Evolutionary conservation across 176 grass and related monocot genomes (phyloP).

Genomic region (Alopecurus myosuroides): DNA sequence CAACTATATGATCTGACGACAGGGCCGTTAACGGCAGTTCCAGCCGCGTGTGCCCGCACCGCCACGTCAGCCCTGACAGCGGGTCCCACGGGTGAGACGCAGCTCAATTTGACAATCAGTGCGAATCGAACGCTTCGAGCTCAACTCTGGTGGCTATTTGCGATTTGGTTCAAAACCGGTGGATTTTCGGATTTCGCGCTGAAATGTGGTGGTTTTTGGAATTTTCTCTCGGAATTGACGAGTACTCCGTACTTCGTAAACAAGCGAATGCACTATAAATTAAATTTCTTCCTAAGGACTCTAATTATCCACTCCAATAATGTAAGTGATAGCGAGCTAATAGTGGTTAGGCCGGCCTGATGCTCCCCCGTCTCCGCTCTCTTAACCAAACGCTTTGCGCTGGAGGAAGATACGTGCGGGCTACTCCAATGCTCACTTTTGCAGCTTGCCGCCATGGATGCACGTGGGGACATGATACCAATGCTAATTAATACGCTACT

Average conservation of each 20-base stretch:
- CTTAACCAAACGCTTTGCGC: neutral
- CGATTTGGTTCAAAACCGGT: too few species aligned
- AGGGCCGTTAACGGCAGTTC: too few species aligned
- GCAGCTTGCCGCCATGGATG: conserved; percentile 15
- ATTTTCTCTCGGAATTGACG: neutral
- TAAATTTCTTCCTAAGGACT: neutral
- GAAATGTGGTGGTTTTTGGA: too few species aligned
- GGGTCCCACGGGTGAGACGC: too few species aligned
- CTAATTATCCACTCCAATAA: conserved; percentile 19
- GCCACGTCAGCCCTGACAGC: too few species aligned
- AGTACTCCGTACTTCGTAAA: neutral
- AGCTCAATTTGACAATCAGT: too few species aligned
- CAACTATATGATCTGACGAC: too few species aligned
- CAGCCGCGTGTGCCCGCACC: too few species aligned
- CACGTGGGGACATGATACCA: conserved; percentile 43
- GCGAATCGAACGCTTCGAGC: too few species aligned
- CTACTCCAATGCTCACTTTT: conserved; percentile 27
- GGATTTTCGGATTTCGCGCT: too few species aligned
- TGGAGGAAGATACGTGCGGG: conserved; percentile 38
- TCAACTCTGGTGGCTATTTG: too few species aligned
- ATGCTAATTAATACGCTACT: conserved; percentile 17
- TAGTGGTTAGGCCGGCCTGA: conserved; percentile 37
- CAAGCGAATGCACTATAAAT: neutral
- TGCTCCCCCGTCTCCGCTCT: conserved; percentile 11
- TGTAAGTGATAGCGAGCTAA: neutral